A percentile compares a stretch with the other conserved stretches of the same genome.
Evolutionary conservation across 441 rosid species (phyloP).

Genomic region (Kokia cookei): DNA sequence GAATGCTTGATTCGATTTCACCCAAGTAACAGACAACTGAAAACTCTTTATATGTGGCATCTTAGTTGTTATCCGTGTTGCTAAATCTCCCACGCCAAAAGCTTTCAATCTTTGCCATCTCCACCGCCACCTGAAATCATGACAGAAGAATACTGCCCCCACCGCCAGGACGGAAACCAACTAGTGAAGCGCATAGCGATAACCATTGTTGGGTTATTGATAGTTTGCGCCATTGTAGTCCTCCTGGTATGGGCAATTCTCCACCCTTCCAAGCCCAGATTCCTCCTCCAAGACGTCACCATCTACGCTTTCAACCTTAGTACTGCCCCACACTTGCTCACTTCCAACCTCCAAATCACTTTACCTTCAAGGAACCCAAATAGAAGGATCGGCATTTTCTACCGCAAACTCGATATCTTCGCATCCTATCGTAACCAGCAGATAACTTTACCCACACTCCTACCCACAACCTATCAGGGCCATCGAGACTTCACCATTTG

Average conservation of each 20-base stretch:
- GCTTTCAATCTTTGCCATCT: not conserved
- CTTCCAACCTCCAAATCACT: slow-evolving; percentile 50
- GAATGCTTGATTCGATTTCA: not conserved
- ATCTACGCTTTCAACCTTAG: slow-evolving; percentile 39
- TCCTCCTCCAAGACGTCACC: slow-evolving; percentile 61
- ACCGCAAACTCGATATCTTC: slow-evolving; percentile 40
- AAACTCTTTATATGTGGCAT: not conserved
- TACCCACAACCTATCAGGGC: slow-evolving; percentile 59
- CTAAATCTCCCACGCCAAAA: not conserved
- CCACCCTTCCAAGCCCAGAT: slow-evolving; percentile 51
- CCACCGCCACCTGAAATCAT: slow-evolving; percentile 13
- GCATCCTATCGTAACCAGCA: slow-evolving; percentile 69
- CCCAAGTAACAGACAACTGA: not conserved
- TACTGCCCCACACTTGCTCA: slow-evolving; percentile 32
- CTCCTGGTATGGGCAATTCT: slow-evolving; percentile 56
- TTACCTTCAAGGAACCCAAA: slow-evolving; percentile 57
- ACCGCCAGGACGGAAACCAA: slow-evolving; percentile 14
- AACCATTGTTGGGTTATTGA: slow-evolving; percentile 10
- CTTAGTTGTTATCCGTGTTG: too few relatives aligned
- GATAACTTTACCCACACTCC: slow-evolving; percentile 40
- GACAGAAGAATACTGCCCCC: slow-evolving; percentile 35
- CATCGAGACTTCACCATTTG: slow-evolving; percentile 50
- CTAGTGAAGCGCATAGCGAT: slow-evolving; percentile 18
- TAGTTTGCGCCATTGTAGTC: slow-evolving; percentile 24
- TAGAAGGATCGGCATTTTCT: slow-evolving; percentile 52